A percentile compares a stretch with the other conserved stretches of the same genome.
phyloP scores from a whole-genome alignment of 306 rosid genomes.

The Rubus idaeus region DNA sequence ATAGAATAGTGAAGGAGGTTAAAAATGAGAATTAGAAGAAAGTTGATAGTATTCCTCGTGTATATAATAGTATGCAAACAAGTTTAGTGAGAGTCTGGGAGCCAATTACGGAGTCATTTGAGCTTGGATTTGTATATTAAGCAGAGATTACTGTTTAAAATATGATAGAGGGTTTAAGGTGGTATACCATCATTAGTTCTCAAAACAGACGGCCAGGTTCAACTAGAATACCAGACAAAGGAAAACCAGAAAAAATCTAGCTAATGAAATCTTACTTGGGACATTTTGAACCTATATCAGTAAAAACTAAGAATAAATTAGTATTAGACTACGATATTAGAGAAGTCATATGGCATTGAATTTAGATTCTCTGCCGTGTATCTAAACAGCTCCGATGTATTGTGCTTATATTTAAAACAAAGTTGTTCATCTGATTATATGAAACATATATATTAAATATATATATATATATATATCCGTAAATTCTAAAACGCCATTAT shows the following conservation, averaged over 20 bases:
- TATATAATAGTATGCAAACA: background rate
- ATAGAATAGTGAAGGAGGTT: background rate
- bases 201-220: slow-evolving; percentile 5
- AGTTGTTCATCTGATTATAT: background rate
- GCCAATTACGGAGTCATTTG: slow-evolving; percentile 17
- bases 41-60: background rate
- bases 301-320: background rate
- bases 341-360: background rate
- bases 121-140: slow-evolving; percentile 13
- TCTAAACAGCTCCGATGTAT: background rate
- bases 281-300: background rate
- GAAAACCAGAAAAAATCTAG: slow-evolving; percentile 8
- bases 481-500: background rate
- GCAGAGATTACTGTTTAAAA: background rate
- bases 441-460: background rate
- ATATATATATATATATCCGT: background rate
- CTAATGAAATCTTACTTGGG: slow-evolving; percentile 2
- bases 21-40: background rate
- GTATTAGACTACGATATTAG: background rate
- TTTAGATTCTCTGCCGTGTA: background rate
- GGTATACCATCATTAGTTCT: background rate
- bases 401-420: background rate
- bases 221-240: slow-evolving; percentile 7
- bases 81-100: background rate
- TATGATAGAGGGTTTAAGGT: background rate